Percentiles rank a stretch among this genome's conserved stretches.
Evolutionary conservation across 805 yeast species (phyloP).

Genomic region (Pichia nakasei): DNA sequence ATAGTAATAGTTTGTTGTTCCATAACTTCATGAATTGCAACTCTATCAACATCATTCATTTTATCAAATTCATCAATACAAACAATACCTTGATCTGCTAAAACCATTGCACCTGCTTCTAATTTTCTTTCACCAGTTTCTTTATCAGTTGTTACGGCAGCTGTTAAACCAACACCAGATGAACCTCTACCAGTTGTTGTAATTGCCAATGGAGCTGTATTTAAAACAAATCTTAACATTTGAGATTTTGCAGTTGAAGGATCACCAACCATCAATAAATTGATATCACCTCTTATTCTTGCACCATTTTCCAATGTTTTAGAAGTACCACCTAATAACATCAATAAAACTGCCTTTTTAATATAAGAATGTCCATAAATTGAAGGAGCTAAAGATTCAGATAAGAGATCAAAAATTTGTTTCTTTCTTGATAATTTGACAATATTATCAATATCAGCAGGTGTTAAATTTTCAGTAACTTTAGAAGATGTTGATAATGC

Average conservation of each 20-base stretch:
- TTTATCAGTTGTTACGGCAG: constrained; percentile 92
- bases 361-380: constrained; percentile 90
- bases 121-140: constrained; percentile 95
- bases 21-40: constrained; percentile 99
- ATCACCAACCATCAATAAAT: constrained; percentile 94
- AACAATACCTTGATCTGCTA: constrained; percentile 94
- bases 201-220: constrained; percentile 90
- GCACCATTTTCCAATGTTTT: constrained; percentile 92
- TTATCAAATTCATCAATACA: constrained; percentile 99
- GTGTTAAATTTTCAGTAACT: constrained; percentile 73
- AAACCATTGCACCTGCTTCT: constrained; percentile 99
- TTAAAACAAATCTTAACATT: constrained; percentile 84
- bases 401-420: constrained; percentile 66
- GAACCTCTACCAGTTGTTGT: constrained; percentile 99
- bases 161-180: constrained; percentile 99
- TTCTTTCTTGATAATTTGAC: constrained; percentile 63
- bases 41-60: constrained; percentile 94
- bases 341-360: constrained; percentile 81
- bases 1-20: constrained; percentile 98
- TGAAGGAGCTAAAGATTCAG: constrained; percentile 90
- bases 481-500: constrained; percentile 59
- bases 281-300: constrained; percentile 96
- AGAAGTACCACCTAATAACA: constrained; percentile 91
- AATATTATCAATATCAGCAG: constrained; percentile 77
- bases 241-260: constrained; percentile 98